Evolutionary conservation across 1,284 basidiomycete genomes (phyloP).

Genomic region (Cryptococcus deneoformans): DNA sequence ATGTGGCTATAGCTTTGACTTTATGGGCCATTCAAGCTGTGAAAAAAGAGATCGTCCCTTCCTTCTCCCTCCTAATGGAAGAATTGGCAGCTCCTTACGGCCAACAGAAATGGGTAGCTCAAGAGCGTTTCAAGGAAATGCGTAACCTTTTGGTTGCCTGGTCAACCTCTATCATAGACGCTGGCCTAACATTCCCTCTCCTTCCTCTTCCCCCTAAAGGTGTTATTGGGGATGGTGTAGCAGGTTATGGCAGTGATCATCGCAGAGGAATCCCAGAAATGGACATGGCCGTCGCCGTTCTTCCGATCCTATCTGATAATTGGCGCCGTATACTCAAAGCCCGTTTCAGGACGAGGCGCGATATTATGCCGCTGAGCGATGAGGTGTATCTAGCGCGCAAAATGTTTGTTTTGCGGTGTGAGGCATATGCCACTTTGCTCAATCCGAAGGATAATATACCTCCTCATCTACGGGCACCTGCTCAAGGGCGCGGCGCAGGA

Average conservation of each 20-base stretch:
- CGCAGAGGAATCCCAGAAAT: constrained; percentile 27
- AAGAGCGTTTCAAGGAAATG: constrained; percentile 14
- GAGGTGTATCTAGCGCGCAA: constrained; percentile 24
- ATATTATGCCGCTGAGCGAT: constrained; percentile 17
- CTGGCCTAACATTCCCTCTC: constrained; percentile 16
- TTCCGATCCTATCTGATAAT: constrained; percentile 18
- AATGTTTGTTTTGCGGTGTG: constrained; percentile 19
- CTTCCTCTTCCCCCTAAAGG: constrained; percentile 19
- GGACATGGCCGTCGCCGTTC: constrained; percentile 23
- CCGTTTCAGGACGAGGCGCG: constrained; percentile 11
- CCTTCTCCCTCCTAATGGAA: constrained; percentile 3
- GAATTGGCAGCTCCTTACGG: constrained; percentile 14
- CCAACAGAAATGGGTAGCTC: constrained; percentile 2
- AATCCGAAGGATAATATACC: neutral
- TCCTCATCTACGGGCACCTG: neutral
- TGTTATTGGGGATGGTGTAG: constrained; percentile 23
- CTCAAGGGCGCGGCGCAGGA: neutral
- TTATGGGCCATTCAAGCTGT: constrained; percentile 18
- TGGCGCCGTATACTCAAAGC: constrained; percentile 25
- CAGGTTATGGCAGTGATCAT: constrained; percentile 19
- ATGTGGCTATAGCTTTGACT: constrained; percentile 16
- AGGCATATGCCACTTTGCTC: neutral
- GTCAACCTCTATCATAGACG: constrained; percentile 19
- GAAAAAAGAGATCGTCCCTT: constrained; percentile 7
- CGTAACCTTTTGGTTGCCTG: constrained; percentile 16